Evolutionary conservation across 768 basidiomycete genomes (phyloP).

Genomic region (Russula dissimulans): DNA sequence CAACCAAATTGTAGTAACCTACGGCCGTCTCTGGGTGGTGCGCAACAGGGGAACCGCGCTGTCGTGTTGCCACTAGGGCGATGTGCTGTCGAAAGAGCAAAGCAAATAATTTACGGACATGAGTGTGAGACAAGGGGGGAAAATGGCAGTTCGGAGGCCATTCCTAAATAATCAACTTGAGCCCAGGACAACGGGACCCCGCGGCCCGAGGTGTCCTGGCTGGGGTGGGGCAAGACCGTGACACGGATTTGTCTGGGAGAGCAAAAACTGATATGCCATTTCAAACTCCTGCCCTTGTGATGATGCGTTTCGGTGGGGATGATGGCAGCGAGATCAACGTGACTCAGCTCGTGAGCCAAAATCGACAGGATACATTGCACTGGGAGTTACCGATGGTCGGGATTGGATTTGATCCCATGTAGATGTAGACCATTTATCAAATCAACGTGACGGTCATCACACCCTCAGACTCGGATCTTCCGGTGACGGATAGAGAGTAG

Average conservation of each 20-base stretch:
- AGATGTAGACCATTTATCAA: no score
- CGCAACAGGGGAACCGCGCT: not conserved
- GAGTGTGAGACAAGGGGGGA: not conserved
- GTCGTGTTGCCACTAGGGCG: not conserved
- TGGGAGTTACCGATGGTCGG: not conserved
- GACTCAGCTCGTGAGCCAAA: not conserved
- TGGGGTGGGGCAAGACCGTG: no score
- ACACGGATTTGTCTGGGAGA: not conserved
- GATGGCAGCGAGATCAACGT: not conserved
- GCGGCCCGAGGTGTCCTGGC: not conserved
- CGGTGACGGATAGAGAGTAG: not conserved
- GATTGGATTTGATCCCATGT: not conserved
- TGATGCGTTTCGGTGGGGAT: not conserved
- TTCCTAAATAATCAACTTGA: slow-evolving; percentile 2
- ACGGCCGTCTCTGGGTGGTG: not conserved
- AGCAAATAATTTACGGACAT: slow-evolving; percentile 3
- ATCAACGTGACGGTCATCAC: no score
- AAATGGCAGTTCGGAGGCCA: not conserved
- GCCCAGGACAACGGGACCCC: slow-evolving; percentile 1
- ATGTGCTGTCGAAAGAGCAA: not conserved
- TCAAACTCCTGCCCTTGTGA: not conserved
- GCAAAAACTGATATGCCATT: not conserved
- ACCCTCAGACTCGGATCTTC: not conserved
- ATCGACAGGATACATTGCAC: not conserved
- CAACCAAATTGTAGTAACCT: not conserved